phyloP scores from a whole-genome alignment of 1,139 yeast species.

The Scheffersomyces cryptocercus region DNA sequence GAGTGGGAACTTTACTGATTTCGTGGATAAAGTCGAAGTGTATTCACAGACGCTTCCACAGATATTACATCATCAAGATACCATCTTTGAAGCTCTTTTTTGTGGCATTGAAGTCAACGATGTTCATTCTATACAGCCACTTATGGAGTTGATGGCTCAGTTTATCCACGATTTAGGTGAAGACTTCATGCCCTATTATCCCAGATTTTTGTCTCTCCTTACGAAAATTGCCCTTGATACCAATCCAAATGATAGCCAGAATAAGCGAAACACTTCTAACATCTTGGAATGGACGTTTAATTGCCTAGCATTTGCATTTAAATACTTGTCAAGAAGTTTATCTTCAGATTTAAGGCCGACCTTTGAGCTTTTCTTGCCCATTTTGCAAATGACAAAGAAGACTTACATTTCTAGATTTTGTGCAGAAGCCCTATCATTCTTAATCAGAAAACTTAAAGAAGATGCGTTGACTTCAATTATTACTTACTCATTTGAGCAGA shows the following conservation, averaged over 20 bases:
- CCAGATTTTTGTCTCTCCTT: slow-evolving; percentile 51
- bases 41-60: slow-evolving; percentile 76
- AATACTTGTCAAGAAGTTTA: slow-evolving; percentile 70
- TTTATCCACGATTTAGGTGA: slow-evolving; percentile 92
- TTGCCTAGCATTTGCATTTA: slow-evolving; percentile 84
- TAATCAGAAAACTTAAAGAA: slow-evolving; percentile 67
- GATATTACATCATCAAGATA: slow-evolving; percentile 66
- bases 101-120: slow-evolving; percentile 58
- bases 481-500: slow-evolving; percentile 51
- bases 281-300: slow-evolving; percentile 84
- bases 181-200: slow-evolving; percentile 77
- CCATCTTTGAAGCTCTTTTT: slow-evolving; percentile 57
- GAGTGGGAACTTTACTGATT: slow-evolving; percentile 69
- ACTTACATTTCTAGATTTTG: slow-evolving; percentile 78
- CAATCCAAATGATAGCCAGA: slow-evolving; percentile 47
- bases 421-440: slow-evolving; percentile 86
- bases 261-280: slow-evolving; percentile 53
- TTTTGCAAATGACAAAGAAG: slow-evolving; percentile 54
- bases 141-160: slow-evolving; percentile 78
- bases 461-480: slow-evolving; percentile 51
- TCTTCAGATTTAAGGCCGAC: slow-evolving; percentile 68
- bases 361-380: slow-evolving; percentile 62
- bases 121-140: slow-evolving; percentile 73
- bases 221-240: slow-evolving; percentile 50
- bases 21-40: slow-evolving; percentile 56